phyloP scores from a whole-genome alignment of 164 flowering plant species.

The Macadamia integrifolia region DNA sequence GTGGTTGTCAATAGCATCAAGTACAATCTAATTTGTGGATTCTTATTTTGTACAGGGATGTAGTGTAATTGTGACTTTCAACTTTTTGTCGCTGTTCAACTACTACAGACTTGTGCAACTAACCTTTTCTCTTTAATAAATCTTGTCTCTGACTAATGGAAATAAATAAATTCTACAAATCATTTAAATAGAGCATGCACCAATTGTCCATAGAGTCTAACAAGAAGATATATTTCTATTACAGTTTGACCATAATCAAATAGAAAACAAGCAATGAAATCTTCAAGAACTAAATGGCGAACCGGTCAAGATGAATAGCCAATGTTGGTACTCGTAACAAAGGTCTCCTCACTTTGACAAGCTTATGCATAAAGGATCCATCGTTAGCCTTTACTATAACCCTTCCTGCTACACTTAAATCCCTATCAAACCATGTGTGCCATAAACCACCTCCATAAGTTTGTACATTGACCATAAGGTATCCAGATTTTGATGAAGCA shows the following conservation, averaged over 20 bases:
- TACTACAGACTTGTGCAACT: too few relatives aligned
- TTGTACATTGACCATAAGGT: constrained; percentile 83
- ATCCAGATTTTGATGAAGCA: constrained; percentile 69
- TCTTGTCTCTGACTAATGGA: too few relatives aligned
- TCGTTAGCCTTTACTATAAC: constrained; percentile 63
- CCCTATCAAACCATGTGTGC: constrained; percentile 78
- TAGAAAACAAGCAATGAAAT: neutral
- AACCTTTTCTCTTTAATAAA: too few relatives aligned
- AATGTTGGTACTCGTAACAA: constrained; percentile 79
- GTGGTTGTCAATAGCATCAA: too few relatives aligned
- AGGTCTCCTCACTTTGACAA: constrained; percentile 87
- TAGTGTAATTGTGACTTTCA: too few relatives aligned
- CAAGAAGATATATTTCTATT: neutral
- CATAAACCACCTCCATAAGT: constrained; percentile 80
- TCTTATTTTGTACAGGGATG: too few relatives aligned
- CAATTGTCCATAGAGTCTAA: neutral
- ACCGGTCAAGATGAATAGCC: constrained; percentile 97
- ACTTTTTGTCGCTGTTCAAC: too few relatives aligned
- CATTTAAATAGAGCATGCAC: neutral
- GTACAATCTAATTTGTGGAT: too few relatives aligned
- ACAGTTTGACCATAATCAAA: neutral
- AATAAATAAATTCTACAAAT: neutral
- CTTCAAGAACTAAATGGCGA: constrained; percentile 12
- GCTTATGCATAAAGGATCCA: constrained; percentile 74
- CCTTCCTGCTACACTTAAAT: constrained; percentile 85